Evolutionary conservation across 1,139 yeast species (phyloP).

Genomic region (Sugiyamaella paludigena): DNA sequence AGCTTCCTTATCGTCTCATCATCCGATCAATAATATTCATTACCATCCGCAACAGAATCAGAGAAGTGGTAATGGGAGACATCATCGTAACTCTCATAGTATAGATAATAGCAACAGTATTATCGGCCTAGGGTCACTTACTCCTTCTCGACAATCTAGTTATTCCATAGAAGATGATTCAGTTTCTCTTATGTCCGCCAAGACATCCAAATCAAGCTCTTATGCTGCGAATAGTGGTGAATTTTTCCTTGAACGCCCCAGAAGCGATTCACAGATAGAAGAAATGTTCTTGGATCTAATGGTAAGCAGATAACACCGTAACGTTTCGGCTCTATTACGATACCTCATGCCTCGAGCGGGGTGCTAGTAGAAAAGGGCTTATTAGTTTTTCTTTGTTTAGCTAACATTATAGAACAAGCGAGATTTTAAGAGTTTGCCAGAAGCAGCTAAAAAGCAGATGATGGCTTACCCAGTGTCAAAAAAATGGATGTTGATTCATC

Average conservation of each 20-base stretch:
- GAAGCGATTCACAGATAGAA: conserved; percentile 36
- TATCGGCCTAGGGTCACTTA: background rate
- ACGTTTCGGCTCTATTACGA: too few relatives aligned
- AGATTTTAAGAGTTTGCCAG: conserved; percentile 77
- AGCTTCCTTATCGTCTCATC: background rate
- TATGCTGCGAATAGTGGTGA: conserved; percentile 23
- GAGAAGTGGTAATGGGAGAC: conserved; percentile 3
- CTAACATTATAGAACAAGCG: conserved; percentile 59
- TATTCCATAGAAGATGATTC: conserved; percentile 19
- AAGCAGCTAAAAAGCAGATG: conserved; percentile 76
- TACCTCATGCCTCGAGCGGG: too few relatives aligned
- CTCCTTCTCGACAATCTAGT: conserved; percentile 12
- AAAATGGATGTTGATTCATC: conserved; percentile 90
- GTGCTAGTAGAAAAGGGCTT: too few relatives aligned
- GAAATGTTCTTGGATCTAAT: conserved; percentile 38
- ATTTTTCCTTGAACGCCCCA: conserved; percentile 33
- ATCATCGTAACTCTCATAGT: conserved; percentile 2
- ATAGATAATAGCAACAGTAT: background rate
- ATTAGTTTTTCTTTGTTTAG: too few relatives aligned
- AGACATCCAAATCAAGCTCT: conserved; percentile 22
- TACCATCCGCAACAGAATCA: conserved; percentile 10
- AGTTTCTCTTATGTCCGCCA: conserved; percentile 19
- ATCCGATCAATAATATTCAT: background rate
- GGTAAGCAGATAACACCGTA: conserved; percentile 27
- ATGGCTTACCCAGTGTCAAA: conserved; percentile 69